Base-by-base conservation (phyloP, 1,284 basidiomycete species). In the Heliocybe sulcata region DNA sequence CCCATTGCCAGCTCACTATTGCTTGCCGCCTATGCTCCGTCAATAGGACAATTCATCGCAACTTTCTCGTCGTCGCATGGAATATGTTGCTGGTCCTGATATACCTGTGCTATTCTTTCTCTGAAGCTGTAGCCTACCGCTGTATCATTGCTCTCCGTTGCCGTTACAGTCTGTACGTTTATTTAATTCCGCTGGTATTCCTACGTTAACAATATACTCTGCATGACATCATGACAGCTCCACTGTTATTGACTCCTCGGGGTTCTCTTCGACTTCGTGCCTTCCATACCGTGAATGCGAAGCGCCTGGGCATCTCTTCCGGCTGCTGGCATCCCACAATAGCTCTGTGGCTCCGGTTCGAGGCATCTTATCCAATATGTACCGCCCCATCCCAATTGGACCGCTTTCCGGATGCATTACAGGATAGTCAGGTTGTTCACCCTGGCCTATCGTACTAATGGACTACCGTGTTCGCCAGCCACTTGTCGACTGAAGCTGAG, bases 21-120 rank as follows among this genome's bases (percentile, higher is more conserved):
- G 62, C 19, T 58, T 69, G 19, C 67, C 66, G 26, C 63, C 65
- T 22, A 61, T 65, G 38, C 59, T 67, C 35, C 63, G 54, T 45
- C 47, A 29, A 29, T 49, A 42, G 38, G 38, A n/a, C 38, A 42
- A 3, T 4, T 42, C 4, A 42, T 20, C 38, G 6, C 6, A 31
- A 12, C 33, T 35, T 35, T 16, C 9, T 35, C 16, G 33, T 16
- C 19, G 19, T 20, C n/a, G 16, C 38, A 20, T 42, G 38, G 38
- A 16, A 42, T 16, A 42, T 42, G 38, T n/a, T n/a, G 19, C 19
- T 42, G 16, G 12, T 20, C 38, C 19, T 20, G 38, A n/a, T 42
- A 8, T 20, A 16, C 4, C 38, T 42, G 8, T 4, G 6, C n/a
- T 42, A 16, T 42, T 42, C 6, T 42, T 42, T 42, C 16, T 42